Conservation (phyloP, 75 land plant genomes). For the Chamaecyparis obtusa region DNA sequence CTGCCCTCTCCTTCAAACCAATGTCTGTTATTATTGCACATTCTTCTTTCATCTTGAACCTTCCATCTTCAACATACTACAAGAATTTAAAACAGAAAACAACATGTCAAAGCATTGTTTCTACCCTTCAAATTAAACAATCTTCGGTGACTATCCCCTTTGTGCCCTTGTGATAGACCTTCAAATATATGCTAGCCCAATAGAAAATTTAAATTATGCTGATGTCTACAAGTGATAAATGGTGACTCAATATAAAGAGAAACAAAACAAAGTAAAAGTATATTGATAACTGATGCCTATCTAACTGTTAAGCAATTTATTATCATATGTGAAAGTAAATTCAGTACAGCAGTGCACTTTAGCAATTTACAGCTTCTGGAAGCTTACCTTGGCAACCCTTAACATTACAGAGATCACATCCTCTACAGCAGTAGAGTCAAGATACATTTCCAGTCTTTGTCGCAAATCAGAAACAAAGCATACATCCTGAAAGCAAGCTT, state of each 20-base stretch:
- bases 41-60: conserved; percentile 76
- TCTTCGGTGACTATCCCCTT: background rate
- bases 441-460: conserved; percentile 47
- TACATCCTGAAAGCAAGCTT: conserved; percentile 42
- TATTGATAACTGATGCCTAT: background rate
- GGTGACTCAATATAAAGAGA: background rate
- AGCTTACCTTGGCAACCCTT: conserved; percentile 63
- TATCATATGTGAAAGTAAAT: background rate
- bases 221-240: background rate
- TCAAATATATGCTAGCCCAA: background rate
- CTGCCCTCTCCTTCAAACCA: conserved; percentile 64
- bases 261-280: background rate
- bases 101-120: conserved; percentile 11
- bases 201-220: background rate
- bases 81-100: conserved; percentile 9
- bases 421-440: conserved; percentile 38
- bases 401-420: conserved; percentile 62
- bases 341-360: background rate
- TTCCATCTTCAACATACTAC: conserved; percentile 86
- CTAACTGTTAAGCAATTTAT: background rate
- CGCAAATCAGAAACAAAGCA: conserved; percentile 65
- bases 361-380: background rate
- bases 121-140: background rate
- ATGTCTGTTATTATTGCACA: conserved; percentile 77
- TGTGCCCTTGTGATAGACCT: background rate